Evolutionary conservation across 108 stramenopile genomes (phyloP).

Genomic region (Chaetoceros tenuissimus): DNA sequence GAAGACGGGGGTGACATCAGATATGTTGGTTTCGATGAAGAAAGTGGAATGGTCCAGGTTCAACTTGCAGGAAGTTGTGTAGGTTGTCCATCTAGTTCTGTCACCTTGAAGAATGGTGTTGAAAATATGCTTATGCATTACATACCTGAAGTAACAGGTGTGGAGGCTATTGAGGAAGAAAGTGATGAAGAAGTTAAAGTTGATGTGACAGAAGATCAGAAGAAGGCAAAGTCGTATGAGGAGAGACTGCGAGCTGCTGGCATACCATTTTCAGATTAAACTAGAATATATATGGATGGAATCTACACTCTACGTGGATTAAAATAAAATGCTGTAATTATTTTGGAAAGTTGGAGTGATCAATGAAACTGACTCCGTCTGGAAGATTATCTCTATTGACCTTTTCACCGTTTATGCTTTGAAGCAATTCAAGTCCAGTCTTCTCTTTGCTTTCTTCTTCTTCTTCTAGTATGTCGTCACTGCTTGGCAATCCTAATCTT

Average conservation of each 20-base stretch:
- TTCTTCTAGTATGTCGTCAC: conserved; percentile 38
- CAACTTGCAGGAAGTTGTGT: conserved; percentile 87
- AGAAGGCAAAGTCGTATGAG: conserved; percentile 72
- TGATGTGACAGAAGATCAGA: conserved; percentile 15
- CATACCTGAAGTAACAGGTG: conserved; percentile 92
- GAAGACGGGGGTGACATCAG: conserved; percentile 99
- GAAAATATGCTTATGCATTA: conserved; percentile 99
- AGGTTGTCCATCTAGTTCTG: conserved; percentile 90
- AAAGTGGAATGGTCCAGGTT: conserved; percentile 76
- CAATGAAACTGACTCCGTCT: conserved; percentile 66
- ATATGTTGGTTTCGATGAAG: conserved; percentile 81
- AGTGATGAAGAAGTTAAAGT: conserved; percentile 24
- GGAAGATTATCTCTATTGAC: conserved; percentile 35
- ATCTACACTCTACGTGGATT: too few relatives aligned
- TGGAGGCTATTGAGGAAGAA: conserved; percentile 77
- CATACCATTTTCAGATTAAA: conserved; percentile 81
- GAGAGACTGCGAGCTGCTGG: conserved; percentile 79
- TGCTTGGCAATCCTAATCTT: conserved; percentile 42
- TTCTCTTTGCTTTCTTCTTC: background rate
- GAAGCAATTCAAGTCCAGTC: background rate
- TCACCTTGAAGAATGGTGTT: conserved; percentile 96
- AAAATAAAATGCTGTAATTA: too few relatives aligned
- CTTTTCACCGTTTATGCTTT: background rate
- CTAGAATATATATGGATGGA: background rate
- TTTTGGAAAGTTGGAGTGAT: conserved; percentile 23